A percentile compares a stretch with the other conserved stretches of the same genome.
Evolutionary conservation across 2,329 filamentous ascomycete genomes (phyloP).

Genomic region (Ceratocystis alfenasii): DNA sequence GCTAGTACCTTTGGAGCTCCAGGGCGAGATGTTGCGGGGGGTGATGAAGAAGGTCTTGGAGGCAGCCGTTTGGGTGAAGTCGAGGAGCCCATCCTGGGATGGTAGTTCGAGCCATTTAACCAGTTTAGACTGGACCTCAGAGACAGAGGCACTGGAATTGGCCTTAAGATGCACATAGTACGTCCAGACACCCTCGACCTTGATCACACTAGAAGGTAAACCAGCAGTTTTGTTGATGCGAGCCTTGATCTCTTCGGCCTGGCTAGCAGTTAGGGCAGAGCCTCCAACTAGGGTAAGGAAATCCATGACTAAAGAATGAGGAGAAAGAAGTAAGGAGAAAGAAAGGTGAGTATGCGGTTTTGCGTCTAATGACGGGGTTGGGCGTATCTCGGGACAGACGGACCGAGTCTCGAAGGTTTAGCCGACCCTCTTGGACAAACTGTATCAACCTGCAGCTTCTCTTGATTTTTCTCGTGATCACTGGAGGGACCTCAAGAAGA

Average conservation of each 20-base stretch:
- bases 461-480: constrained; percentile 12
- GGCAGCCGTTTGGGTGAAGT: constrained; percentile 20
- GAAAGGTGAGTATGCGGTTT: background rate
- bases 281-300: constrained; percentile 31
- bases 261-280: constrained; percentile 40
- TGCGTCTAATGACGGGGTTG: too few species aligned
- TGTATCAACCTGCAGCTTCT: constrained; percentile 7
- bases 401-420: background rate
- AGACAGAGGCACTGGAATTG: constrained; percentile 19
- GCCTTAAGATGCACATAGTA: constrained; percentile 55
- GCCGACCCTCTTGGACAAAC: background rate
- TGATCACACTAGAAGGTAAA: constrained; percentile 34
- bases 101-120: constrained; percentile 24
- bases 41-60: constrained; percentile 48
- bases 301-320: constrained; percentile 23
- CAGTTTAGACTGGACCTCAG: constrained; percentile 28
- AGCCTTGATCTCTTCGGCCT: constrained; percentile 35
- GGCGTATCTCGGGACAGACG: too few species aligned
- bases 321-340: constrained; percentile 1
- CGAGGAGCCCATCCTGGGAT: constrained; percentile 12
- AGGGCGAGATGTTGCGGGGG: constrained; percentile 83
- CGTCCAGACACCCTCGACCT: constrained; percentile 43
- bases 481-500: constrained; percentile 17
- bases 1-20: constrained; percentile 92
- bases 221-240: constrained; percentile 34